phyloP scores from a whole-genome alignment of 2,329 filamentous ascomycete species.

The Aaosphaeria arxii region DNA sequence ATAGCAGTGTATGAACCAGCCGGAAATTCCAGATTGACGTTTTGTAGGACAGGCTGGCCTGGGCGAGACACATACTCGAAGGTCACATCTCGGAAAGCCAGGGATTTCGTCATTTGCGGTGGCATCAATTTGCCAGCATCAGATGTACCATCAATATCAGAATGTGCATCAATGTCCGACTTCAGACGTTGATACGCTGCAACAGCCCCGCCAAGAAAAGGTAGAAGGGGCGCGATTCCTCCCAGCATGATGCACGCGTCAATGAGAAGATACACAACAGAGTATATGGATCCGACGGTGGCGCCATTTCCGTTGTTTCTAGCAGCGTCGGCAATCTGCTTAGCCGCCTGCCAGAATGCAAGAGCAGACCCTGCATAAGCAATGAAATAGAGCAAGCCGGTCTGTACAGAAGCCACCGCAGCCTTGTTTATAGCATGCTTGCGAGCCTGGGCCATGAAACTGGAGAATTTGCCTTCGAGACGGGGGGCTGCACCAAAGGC shows the following conservation, averaged over 20 bases:
- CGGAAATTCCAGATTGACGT: constrained; percentile 66
- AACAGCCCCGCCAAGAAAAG: constrained; percentile 48
- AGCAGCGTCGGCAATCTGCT: constrained; percentile 48
- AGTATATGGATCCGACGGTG: constrained; percentile 49
- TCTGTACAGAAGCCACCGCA: constrained; percentile 54
- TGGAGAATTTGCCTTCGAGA: too few relatives aligned
- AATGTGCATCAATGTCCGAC: constrained; percentile 53
- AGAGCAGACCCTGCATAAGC: constrained; percentile 65
- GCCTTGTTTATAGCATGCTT: constrained; percentile 52
- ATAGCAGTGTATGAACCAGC: constrained; percentile 83
- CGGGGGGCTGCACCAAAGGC: too few relatives aligned
- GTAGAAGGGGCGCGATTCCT: constrained; percentile 47
- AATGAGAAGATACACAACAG: constrained; percentile 55
- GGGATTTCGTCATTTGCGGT: constrained; percentile 43
- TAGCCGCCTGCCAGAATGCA: constrained; percentile 66
- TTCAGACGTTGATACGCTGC: constrained; percentile 58
- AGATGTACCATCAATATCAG: constrained; percentile 37
- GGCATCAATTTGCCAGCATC: constrained; percentile 20
- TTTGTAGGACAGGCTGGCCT: constrained; percentile 73
- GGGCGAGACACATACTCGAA: constrained; percentile 79
- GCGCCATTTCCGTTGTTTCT: constrained; percentile 24
- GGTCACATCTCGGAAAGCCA: constrained; percentile 64
- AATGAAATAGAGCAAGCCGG: constrained; percentile 64
- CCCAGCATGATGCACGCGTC: constrained; percentile 49
- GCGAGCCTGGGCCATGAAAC: too few relatives aligned